Evolutionary conservation across 2,329 filamentous ascomycete genomes (phyloP).

Genomic region (Fusarium pseudonygamai): DNA sequence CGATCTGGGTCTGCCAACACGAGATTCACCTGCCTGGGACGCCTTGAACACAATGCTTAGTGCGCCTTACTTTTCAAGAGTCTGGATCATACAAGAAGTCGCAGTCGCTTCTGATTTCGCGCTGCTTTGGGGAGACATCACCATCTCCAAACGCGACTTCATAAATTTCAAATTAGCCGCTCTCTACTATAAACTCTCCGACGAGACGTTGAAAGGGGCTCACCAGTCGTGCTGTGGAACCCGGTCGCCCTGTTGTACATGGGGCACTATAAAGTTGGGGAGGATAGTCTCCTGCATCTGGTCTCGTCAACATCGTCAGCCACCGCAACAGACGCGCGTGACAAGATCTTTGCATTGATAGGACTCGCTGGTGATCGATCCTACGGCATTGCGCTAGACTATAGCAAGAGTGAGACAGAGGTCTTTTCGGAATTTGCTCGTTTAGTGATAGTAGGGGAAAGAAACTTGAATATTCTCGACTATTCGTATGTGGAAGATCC

Average conservation of each 20-base stretch:
- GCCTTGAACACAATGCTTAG: not conserved
- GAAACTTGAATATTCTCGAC: not conserved
- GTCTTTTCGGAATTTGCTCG: not conserved
- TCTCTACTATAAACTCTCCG: not conserved
- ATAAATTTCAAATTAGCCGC: not conserved
- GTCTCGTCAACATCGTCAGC: rapidly evolving
- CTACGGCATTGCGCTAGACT: not conserved
- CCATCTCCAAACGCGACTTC: not conserved
- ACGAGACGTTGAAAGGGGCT: not conserved
- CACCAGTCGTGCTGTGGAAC: not conserved
- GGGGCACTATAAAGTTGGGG: rapidly evolving
- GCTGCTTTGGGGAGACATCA: not conserved
- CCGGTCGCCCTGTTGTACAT: rapidly evolving
- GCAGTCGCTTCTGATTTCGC: not conserved
- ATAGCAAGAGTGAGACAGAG: not conserved
- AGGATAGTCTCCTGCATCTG: rapidly evolving
- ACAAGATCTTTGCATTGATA: not conserved
- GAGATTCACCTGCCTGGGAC: not conserved
- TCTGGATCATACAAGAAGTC: not conserved
- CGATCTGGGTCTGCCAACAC: not conserved
- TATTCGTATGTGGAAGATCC: not conserved
- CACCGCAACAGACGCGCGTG: not conserved
- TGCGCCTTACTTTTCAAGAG: not conserved
- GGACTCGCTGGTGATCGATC: not conserved
- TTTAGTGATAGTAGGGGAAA: not conserved